phyloP scores from a whole-genome alignment of 176 grass and related monocot species.

The Juncus effusus region DNA sequence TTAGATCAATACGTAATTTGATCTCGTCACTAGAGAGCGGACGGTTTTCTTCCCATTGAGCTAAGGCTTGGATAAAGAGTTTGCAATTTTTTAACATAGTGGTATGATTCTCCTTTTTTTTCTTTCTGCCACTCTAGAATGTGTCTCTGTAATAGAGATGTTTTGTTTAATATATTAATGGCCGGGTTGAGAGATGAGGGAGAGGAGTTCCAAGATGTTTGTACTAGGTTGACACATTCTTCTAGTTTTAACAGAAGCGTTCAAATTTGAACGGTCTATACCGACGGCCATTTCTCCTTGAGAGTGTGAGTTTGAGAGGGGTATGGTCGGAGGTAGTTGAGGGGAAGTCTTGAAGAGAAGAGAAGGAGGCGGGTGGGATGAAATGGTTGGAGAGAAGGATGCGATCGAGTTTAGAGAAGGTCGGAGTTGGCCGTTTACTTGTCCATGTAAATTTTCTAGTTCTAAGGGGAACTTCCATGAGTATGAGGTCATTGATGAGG shows the following conservation, averaged over 20 bases:
- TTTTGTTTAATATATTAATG: too few species aligned
- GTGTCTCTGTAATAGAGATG: too few species aligned
- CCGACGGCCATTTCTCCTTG: not conserved
- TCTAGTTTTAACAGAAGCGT: not conserved
- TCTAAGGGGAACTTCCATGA: not conserved
- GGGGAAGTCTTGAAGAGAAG: not conserved
- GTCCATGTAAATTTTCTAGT: not conserved
- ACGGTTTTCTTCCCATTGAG: not conserved
- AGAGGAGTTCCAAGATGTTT: too few species aligned
- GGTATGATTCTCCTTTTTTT: too few species aligned
- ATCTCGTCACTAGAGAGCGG: not conserved
- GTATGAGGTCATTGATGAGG: not conserved
- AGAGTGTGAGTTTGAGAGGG: not conserved
- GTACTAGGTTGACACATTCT: too few species aligned
- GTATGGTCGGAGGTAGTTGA: not conserved
- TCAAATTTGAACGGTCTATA: not conserved
- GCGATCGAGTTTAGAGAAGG: not conserved
- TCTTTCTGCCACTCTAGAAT: too few species aligned
- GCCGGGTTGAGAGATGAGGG: too few species aligned
- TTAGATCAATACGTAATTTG: not conserved
- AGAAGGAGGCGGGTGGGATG: not conserved
- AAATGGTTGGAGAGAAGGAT: not conserved
- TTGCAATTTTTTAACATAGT: too few species aligned
- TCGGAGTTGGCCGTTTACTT: not conserved
- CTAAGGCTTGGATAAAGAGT: too few species aligned